Percentiles rank a stretch among this genome's conserved stretches.
Conservation (phyloP, 2,329 filamentous ascomycete species). For the Cytospora paraplurivora region DNA sequence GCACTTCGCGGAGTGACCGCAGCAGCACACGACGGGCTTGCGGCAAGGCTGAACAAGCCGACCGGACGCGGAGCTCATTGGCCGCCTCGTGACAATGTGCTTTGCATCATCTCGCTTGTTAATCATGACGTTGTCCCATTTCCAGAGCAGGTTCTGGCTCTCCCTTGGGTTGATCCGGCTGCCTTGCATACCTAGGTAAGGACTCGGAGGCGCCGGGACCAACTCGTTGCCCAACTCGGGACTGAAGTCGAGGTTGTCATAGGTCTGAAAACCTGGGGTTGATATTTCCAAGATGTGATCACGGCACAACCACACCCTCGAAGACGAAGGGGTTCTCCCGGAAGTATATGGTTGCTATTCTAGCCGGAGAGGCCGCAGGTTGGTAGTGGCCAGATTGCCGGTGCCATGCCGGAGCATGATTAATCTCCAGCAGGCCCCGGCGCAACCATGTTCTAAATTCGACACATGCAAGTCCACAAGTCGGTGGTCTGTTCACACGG, state of each 20-base stretch:
- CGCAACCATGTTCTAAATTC: no score
- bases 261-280: neutral
- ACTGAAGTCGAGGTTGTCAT: no score
- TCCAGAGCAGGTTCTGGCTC: conserved; percentile 5
- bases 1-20: conserved; percentile 1
- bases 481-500: no score
- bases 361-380: conserved; percentile 22
- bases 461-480: no score
- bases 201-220: neutral
- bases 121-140: conserved; percentile 19
- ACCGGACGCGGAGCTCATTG: conserved; percentile 15
- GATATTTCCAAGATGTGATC: neutral
- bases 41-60: conserved; percentile 21
- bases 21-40: conserved; percentile 10
- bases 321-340: neutral
- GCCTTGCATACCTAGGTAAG: neutral
- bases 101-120: conserved; percentile 12
- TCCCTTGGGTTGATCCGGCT: no score
- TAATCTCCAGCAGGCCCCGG: conserved; percentile 4
- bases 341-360: neutral
- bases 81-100: conserved; percentile 20
- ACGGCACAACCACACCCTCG: conserved; percentile 6
- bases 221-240: no score
- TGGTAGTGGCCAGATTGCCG: conserved; percentile 19
- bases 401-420: neutral